phyloP scores from a whole-genome alignment of 2,329 filamentous ascomycete species.

The Verticillium nubilum region DNA sequence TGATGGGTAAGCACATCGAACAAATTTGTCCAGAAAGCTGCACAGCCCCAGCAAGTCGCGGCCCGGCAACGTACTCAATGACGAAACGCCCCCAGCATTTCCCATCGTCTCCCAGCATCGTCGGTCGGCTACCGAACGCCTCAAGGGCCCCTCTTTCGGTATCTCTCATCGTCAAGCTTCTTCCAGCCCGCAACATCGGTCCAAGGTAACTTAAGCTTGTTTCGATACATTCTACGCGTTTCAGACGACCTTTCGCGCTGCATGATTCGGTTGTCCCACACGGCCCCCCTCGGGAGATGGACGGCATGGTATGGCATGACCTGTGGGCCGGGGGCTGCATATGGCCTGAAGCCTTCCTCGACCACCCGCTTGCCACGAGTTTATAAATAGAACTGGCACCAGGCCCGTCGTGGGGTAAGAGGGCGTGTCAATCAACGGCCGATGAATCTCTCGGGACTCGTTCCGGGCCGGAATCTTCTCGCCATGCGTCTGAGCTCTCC shows the following conservation, averaged over 20 bases:
- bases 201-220: background rate
- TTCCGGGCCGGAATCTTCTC: background rate
- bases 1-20: background rate
- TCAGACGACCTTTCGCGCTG: background rate
- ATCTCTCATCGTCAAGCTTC: background rate
- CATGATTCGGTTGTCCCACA: background rate
- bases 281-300: background rate
- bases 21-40: background rate
- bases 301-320: background rate
- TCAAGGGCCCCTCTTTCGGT: background rate
- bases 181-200: background rate
- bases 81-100: background rate
- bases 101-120: background rate
- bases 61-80: background rate
- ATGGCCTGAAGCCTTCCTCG: background rate
- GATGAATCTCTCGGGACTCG: background rate
- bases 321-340: background rate
- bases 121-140: background rate
- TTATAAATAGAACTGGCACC: background rate
- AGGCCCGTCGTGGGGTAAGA: background rate
- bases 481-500: background rate
- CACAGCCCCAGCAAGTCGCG: background rate
- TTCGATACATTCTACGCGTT: background rate
- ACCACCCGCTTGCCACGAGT: background rate
- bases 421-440: background rate